phyloP scores from a whole-genome alignment of 345 rosid species.

The Zanthoxylum bungeanum region DNA sequence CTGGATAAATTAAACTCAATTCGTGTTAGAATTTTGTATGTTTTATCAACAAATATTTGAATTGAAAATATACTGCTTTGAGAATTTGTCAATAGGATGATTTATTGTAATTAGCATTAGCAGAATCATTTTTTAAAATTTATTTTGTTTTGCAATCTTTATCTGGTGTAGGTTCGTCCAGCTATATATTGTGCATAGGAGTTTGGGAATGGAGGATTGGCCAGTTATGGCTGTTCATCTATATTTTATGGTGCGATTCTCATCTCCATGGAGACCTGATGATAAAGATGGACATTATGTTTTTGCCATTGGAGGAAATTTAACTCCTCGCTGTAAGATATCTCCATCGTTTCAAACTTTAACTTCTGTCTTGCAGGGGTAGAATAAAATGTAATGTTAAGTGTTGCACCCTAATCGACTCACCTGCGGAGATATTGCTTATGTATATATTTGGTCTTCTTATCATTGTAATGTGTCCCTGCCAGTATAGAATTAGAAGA shows the following conservation, averaged over 20 bases:
- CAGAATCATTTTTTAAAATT: neutral
- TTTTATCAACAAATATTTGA: neutral
- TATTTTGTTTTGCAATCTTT: conserved; percentile 18
- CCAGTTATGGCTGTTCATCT: conserved; percentile 44
- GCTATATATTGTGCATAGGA: conserved; percentile 57
- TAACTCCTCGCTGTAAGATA: conserved; percentile 62
- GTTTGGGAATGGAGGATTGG: conserved; percentile 40
- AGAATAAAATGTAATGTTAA: too few species aligned
- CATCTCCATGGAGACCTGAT: conserved; percentile 86
- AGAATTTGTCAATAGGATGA: neutral
- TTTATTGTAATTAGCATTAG: neutral
- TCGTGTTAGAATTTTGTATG: neutral
- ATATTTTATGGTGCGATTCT: conserved; percentile 47
- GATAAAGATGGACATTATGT: conserved; percentile 82
- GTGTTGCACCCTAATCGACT: too few species aligned
- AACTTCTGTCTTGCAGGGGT: too few species aligned
- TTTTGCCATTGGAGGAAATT: conserved; percentile 60
- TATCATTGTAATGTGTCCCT: neutral
- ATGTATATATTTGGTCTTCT: too few species aligned
- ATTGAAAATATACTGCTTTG: neutral
- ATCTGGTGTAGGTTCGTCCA: conserved; percentile 43
- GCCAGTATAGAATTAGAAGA: neutral
- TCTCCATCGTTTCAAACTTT: neutral
- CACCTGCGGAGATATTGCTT: too few species aligned
- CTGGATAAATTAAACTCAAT: neutral